phyloP scores from a whole-genome alignment of 257 asterid species.

The Ajuga chamaepitys region DNA sequence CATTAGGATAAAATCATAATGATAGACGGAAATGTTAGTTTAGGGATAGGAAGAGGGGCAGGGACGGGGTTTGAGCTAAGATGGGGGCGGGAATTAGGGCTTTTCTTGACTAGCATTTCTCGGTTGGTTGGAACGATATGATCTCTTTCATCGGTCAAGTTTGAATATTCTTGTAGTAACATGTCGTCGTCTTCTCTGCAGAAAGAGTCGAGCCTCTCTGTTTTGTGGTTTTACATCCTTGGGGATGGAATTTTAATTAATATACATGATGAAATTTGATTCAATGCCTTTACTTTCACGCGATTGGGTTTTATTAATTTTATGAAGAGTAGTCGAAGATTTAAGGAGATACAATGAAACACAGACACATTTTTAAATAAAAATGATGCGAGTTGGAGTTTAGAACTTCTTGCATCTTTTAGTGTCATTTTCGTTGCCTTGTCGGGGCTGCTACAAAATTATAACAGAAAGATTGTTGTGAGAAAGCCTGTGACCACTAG shows the following conservation, averaged over 20 bases:
- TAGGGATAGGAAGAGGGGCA: slow-evolving; percentile 20
- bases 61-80: slow-evolving; percentile 14
- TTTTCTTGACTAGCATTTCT: slow-evolving; percentile 24
- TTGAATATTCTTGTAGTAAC: not conserved
- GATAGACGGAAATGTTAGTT: too few relatives aligned
- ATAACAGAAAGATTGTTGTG: not conserved
- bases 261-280: slow-evolving; percentile 5
- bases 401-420: not conserved
- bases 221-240: not conserved
- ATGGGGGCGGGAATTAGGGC: slow-evolving; percentile 34
- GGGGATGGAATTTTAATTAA: not conserved
- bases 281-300: not conserved
- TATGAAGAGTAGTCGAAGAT: not conserved
- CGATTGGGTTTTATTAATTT: not conserved
- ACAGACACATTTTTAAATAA: not conserved
- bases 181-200: not conserved
- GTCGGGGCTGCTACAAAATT: not conserved
- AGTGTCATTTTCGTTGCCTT: not conserved
- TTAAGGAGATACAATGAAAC: not conserved
- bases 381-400: not conserved
- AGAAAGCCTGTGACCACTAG: slow-evolving; percentile 1
- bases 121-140: slow-evolving; percentile 4
- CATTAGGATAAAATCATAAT: not conserved
- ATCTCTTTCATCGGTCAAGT: not conserved
- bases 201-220: not conserved